Evolutionary conservation across 352 stramenopile species (phyloP).

Genomic region (Phytophthora pisi): DNA sequence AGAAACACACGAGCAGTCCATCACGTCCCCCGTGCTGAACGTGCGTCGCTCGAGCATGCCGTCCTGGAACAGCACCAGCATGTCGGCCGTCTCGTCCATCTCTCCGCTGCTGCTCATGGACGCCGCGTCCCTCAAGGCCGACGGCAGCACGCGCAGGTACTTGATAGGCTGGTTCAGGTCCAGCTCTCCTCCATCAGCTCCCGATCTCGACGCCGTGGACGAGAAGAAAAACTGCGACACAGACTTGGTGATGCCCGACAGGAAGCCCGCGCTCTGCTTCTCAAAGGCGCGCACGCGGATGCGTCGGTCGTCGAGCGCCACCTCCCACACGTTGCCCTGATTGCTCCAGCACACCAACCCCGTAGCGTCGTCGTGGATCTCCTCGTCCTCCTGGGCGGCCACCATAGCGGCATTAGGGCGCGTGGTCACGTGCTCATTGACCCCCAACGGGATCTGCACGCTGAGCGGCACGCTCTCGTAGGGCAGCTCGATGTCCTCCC

Average conservation of each 20-base stretch:
- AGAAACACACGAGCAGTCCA: constrained; percentile 67
- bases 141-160: constrained; percentile 56
- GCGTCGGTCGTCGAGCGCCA: constrained; percentile 79
- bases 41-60: constrained; percentile 69
- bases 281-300: constrained; percentile 79
- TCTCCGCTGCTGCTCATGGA: constrained; percentile 28
- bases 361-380: constrained; percentile 36
- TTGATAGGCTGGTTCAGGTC: constrained; percentile 63
- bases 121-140: constrained; percentile 20
- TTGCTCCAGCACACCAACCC: constrained; percentile 85
- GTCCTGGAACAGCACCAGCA: constrained; percentile 74
- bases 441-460: constrained; percentile 75
- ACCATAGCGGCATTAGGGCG: constrained; percentile 44
- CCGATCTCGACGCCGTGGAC: constrained; percentile 35
- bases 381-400: constrained; percentile 12
- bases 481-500: constrained; percentile 79
- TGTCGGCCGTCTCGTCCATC: constrained; percentile 52
- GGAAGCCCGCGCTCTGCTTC: constrained; percentile 66
- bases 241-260: constrained; percentile 73
- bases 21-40: constrained; percentile 68
- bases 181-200: constrained; percentile 37
- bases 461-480: constrained; percentile 80
- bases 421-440: constrained; percentile 56
- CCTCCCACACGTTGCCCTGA: constrained; percentile 77
- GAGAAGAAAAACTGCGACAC: constrained; percentile 85